Percentiles rank a stretch among this genome's conserved stretches.
Conservation (phyloP, 2,329 filamentous ascomycete species). For the Purpureocillium lavendulum region DNA sequence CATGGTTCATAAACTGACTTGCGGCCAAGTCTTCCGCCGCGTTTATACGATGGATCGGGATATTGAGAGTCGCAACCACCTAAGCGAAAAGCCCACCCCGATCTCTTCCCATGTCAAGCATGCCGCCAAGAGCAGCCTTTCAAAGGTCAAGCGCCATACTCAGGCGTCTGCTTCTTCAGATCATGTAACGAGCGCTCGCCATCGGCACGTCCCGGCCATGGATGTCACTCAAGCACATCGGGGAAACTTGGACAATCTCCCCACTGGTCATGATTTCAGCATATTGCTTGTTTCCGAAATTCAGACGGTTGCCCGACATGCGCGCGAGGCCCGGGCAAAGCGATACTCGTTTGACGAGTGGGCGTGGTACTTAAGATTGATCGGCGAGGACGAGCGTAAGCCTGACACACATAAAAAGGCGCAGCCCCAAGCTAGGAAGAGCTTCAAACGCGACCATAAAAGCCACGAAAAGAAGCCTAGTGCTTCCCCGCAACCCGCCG, state of each 20-base stretch:
- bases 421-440: too few relatives aligned
- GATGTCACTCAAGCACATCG: constrained; percentile 24
- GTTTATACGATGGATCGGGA: too few relatives aligned
- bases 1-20: constrained; percentile 31
- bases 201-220: too few relatives aligned
- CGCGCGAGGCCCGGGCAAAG: constrained; percentile 51
- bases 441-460: constrained; percentile 13
- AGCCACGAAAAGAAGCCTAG: not conserved
- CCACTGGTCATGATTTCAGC: constrained; percentile 41
- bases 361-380: constrained; percentile 74
- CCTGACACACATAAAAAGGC: constrained; percentile 40
- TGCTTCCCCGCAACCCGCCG: too few relatives aligned
- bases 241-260: constrained; percentile 29
- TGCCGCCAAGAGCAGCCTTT: too few relatives aligned
- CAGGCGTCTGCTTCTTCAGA: too few relatives aligned
- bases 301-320: constrained; percentile 47
- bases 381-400: constrained; percentile 55
- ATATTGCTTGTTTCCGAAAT: constrained; percentile 68
- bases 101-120: too few relatives aligned
- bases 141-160: too few relatives aligned
- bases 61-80: too few relatives aligned
- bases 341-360: constrained; percentile 77
- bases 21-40: constrained; percentile 30
- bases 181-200: too few relatives aligned
- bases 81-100: too few relatives aligned